Evolutionary conservation across 2,329 filamentous ascomycete genomes (phyloP), one percentile per base, ranked within the genome.

Genomic region (Botryotinia calthae): DNA sequence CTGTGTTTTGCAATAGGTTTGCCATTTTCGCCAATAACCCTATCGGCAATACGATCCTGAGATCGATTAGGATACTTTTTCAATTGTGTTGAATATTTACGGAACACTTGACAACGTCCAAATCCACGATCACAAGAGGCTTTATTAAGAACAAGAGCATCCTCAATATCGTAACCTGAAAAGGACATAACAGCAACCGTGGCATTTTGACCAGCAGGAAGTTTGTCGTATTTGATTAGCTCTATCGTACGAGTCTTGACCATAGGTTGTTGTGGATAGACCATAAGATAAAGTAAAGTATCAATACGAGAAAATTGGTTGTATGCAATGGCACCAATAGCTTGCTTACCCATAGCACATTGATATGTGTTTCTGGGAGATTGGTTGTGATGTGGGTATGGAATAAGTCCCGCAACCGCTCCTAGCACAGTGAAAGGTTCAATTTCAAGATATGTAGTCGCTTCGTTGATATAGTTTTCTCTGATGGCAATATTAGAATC

Each of bases 341-440:
- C 96, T 92, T 99, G 96, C 84, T 99, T 99, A 88, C 96, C 96
- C 96, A 99, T 99, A 84, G 96, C 96, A 84, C 95, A 98, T 86
- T 98, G 95, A 80, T 99, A 99, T 0, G 96, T 99, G 81, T 99
- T 99, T 87, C 96, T 89, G 16, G 96, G 96, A 25, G 97, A 99
- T 82, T 99, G 96, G 83, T 99, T 99, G 85, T 99, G 96, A 82
- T 99, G 96, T 14, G 96, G 96, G 80, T 98, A 99, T 7, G 96
- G 96, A 81, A 99, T 99, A 54, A 99, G 86, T 61, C 96, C 96
- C 56, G 96, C 96, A 40, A 99, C 96, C 64, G 96, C 96, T 40
- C 96, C 96, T 22, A 99, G 88, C 67, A 99, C 91, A 1, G 96
- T 99, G 81, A 99, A 99, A 0, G 97, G 97, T 81, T 99, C 96